Base-by-base conservation (phyloP, 2,329 filamentous ascomycete genomes). In the Ceratocystis cubensis region DNA sequence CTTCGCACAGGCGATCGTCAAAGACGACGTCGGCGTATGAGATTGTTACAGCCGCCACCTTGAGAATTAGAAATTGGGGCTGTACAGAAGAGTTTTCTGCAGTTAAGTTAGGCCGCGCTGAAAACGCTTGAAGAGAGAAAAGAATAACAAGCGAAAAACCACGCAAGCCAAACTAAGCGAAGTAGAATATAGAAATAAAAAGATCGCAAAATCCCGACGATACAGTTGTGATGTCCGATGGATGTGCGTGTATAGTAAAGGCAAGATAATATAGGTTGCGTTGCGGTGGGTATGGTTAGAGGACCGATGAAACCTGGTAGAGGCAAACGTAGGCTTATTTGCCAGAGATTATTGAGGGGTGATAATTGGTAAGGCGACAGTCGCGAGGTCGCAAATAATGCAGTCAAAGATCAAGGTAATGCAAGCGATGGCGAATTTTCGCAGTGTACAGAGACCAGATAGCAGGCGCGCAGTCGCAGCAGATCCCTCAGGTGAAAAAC, bases 1-100 rank as follows among this genome's bases (percentile, higher is more conserved):
- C 25, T 67, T 68, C 64, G 59, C 64, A 65, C 59, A 64, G 64
- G 66, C 66, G 64, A 37, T 68, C 66, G 66, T 66, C 66, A 64
- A 68, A 68, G 59, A 68, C 46, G 64, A 68, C 64, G 66, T 65
- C 65, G 48, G 66, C 41, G 64, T 63, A 59, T 44, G 64, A 56
- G 41, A 66, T 46, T 50, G 66, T 61, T 33, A 57, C 63, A 45
- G 66, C 61, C 59, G 66, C 66, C 66, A 68, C 61, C 25, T 68
- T 68, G 66, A 44, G 37, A 30, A 59, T 33, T 50, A 30, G 28
- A 33, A 50, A 37, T 30, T 45, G 37, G 45, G 63, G 66, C 64
- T 64, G 50, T 50, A 66, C 59, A 68, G 64, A 68, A 57, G 61
- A 37, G 25, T 53, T 41, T 41, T 50, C 37, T 62, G 65, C 64